Base-by-base conservation (phyloP, 2,329 filamentous ascomycete genomes). In the Beauveria bassiana region DNA sequence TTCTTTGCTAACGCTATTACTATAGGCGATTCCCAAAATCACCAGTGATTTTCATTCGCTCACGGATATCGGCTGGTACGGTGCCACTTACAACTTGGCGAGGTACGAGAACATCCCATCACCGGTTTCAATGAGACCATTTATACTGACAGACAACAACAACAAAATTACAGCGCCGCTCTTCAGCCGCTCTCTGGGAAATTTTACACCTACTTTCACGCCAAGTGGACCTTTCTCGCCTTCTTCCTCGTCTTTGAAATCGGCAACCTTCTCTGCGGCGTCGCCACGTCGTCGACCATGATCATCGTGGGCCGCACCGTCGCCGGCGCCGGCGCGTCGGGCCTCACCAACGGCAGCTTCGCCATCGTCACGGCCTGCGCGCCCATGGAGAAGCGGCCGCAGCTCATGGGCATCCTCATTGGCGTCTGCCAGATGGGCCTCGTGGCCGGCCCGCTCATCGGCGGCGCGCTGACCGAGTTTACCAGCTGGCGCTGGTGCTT, bases 1-100 rank as follows among this genome's bases (percentile, higher is more conserved):
- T n/a, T 3, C 18, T 5, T 22, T 18, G 31, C 60, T 62, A 28
- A 62, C 31, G 16, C 10, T 20, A 4, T 7, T 22, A 16, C 5
- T 1, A 47, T n/a, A 77, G 74, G 75, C 80, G 3, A 74, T 80
- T 58, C 80, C 80, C 1, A 70, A 71, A 54, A 83, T 83, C 61
- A 82, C 80, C 0, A 77, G 73, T 51, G 72, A 79, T 22, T 80
- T 82, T 68, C 75, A 81, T 61, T 77, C 78, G 14, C 70, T 83
- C 0, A 67, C 71, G 2, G 81, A 85, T 65, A 77, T 84, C 16
- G 82, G 81, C 43, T 85, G 82, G 82, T 84, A 84, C 66, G 78
- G 77, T 3, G 78, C 76, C 54, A 76, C 78, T 22, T 81, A 81
- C 65, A 75, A 77, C 40, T 71, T 83, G 43, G 70, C 77, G 16